Evolutionary conservation across 495 filamentous ascomycete species (phyloP).

Genomic region (Penicillium simplicissimum): DNA sequence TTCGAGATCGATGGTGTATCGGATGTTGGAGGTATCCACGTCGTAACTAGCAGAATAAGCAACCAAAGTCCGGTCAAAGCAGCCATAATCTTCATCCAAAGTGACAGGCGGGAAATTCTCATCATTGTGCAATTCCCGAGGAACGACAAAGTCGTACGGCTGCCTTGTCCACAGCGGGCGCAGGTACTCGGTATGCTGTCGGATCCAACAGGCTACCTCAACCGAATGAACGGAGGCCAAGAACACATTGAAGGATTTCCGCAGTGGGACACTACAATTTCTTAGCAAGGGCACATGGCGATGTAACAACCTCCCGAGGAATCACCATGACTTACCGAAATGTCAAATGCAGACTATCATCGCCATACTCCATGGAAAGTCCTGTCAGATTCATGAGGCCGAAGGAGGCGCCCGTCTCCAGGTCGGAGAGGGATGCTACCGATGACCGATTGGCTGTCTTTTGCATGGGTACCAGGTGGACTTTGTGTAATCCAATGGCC

Average conservation of each 20-base stretch:
- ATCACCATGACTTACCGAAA: slow-evolving; percentile 61
- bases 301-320: neutral
- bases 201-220: slow-evolving; percentile 73
- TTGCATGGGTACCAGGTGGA: slow-evolving; percentile 76
- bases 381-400: slow-evolving; percentile 75
- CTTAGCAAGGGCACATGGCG: slow-evolving; percentile 10
- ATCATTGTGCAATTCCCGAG: slow-evolving; percentile 59
- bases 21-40: slow-evolving; percentile 68
- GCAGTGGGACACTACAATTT: slow-evolving; percentile 60
- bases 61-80: slow-evolving; percentile 78
- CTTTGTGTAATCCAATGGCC: slow-evolving; percentile 77
- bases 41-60: slow-evolving; percentile 83
- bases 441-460: slow-evolving; percentile 59
- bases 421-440: slow-evolving; percentile 51
- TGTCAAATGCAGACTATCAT: slow-evolving; percentile 83
- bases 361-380: slow-evolving; percentile 65
- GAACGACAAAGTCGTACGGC: slow-evolving; percentile 64
- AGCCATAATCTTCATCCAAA: slow-evolving; percentile 72
- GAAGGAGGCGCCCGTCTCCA: slow-evolving; percentile 55
- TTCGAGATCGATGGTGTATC: slow-evolving; percentile 75
- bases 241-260: slow-evolving; percentile 61
- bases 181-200: slow-evolving; percentile 72
- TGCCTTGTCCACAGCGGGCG: slow-evolving; percentile 81
- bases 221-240: slow-evolving; percentile 77
- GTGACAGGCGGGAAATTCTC: slow-evolving; percentile 62